Conservation (phyloP, 1,284 basidiomycete genomes). For the Kalmanozyma brasiliensis region DNA sequence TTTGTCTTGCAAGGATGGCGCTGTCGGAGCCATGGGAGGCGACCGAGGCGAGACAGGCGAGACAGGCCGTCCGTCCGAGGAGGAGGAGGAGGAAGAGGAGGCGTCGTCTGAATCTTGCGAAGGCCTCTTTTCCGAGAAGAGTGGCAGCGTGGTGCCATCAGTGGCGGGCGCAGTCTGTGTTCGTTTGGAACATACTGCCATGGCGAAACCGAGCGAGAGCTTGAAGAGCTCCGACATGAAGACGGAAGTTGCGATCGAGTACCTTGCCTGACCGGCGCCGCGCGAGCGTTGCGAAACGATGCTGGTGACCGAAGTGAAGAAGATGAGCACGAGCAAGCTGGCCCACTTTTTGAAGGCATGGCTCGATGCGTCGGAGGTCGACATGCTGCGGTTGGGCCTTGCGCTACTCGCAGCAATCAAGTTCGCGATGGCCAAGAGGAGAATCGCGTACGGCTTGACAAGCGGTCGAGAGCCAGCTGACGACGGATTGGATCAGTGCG, state of each 20-base stretch:
- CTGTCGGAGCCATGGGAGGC: not conserved
- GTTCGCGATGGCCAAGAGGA: too few relatives aligned
- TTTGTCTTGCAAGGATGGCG: not conserved
- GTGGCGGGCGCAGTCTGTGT: not conserved
- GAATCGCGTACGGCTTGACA: too few relatives aligned
- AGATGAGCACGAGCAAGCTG: constrained; percentile 24
- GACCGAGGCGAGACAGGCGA: not conserved
- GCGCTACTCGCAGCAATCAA: too few relatives aligned
- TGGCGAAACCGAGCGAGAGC: constrained; percentile 19
- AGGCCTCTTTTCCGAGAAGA: constrained; percentile 25
- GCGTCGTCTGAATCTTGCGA: constrained; percentile 1
- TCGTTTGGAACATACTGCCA: not conserved
- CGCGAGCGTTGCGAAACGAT: constrained; percentile 36
- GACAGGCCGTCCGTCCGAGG: too few relatives aligned
- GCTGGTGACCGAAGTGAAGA: constrained; percentile 42
- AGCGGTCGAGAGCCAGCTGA: too few relatives aligned
- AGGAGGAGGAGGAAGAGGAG: too few relatives aligned
- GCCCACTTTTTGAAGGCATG: constrained; percentile 22
- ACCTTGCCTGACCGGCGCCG: constrained; percentile 1
- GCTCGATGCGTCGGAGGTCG: not conserved
- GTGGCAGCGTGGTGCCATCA: constrained; percentile 12
- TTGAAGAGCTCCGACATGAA: constrained; percentile 42
- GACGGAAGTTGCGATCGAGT: constrained; percentile 34
- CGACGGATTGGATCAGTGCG: too few relatives aligned
- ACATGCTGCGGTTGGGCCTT: too few relatives aligned